Conservation (phyloP, 1,284 basidiomycete genomes). For the Ustilago cynodontis region DNA sequence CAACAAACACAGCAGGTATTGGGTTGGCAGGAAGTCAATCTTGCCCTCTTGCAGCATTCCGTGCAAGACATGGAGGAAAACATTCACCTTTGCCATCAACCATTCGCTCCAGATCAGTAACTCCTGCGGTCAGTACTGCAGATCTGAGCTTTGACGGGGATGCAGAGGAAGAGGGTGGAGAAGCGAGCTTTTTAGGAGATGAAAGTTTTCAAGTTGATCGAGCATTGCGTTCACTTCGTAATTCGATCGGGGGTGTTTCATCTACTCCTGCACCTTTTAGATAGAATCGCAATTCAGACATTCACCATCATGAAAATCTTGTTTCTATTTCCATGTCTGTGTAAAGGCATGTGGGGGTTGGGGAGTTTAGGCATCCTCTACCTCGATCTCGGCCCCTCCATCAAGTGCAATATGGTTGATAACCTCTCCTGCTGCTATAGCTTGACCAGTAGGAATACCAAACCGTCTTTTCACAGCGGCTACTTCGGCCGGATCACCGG, state of each 20-base stretch:
- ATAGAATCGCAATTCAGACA: background rate
- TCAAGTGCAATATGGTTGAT: conserved; percentile 7
- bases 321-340: too few species aligned
- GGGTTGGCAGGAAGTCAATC: conserved; percentile 45
- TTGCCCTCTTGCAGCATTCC: conserved; percentile 75
- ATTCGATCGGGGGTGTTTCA: conserved; percentile 20
- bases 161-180: conserved; percentile 44
- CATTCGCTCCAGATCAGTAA: conserved; percentile 10
- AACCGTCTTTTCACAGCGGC: conserved; percentile 42
- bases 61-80: conserved; percentile 72
- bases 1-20: background rate
- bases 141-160: conserved; percentile 59
- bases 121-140: conserved; percentile 5
- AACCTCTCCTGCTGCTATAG: background rate
- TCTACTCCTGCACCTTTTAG: conserved; percentile 30
- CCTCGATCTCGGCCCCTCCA: conserved; percentile 14
- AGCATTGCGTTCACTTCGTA: conserved; percentile 29
- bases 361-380: conserved; percentile 39
- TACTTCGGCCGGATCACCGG: conserved; percentile 62
- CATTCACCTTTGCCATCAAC: conserved; percentile 4
- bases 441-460: conserved; percentile 26
- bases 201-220: conserved; percentile 51
- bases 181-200: conserved; percentile 68
- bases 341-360: too few species aligned
- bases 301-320: too few species aligned